Percentiles rank a stretch among this genome's conserved stretches.
These are phyloP conservation scores for Spathaspora gorwiae DNA, from an alignment of 805 yeast species.

Conservation along the genomic window DNA sequence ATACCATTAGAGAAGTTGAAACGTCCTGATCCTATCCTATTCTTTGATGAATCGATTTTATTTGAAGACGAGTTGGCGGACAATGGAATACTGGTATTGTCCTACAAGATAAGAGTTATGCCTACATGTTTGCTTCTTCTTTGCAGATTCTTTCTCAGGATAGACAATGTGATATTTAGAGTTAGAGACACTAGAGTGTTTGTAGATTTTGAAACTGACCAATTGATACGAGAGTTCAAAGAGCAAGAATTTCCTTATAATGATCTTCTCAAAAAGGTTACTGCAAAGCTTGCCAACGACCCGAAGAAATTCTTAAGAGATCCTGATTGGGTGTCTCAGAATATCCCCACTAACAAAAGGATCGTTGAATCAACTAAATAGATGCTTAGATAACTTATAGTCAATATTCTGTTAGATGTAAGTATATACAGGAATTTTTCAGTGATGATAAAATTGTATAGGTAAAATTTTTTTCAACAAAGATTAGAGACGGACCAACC, in stretches of 20 bases:
- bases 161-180: conserved; percentile 83
- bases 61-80: conserved; percentile 97
- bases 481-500: too few relatives aligned
- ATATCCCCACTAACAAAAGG: conserved; percentile 41
- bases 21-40: conserved; percentile 78
- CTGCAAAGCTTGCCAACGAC: conserved; percentile 18
- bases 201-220: conserved; percentile 64
- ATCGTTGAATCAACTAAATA: conserved; percentile 16
- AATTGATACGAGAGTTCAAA: conserved; percentile 73
- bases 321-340: conserved; percentile 63
- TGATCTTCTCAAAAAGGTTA: conserved; percentile 23
- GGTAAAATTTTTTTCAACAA: too few relatives aligned
- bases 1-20: conserved; percentile 72
- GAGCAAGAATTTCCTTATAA: conserved; percentile 44
- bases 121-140: conserved; percentile 68
- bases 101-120: conserved; percentile 86
- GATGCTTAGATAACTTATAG: conserved; percentile 6
- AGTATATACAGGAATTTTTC: too few relatives aligned
- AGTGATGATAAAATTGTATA: too few relatives aligned
- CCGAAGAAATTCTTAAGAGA: conserved; percentile 61
- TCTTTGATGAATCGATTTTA: conserved; percentile 82
- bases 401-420: too few relatives aligned
- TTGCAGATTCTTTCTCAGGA: conserved; percentile 76
- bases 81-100: conserved; percentile 80
- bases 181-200: conserved; percentile 81